phyloP scores from a whole-genome alignment of 768 basidiomycete genomes.

The Mycena filopes region DNA sequence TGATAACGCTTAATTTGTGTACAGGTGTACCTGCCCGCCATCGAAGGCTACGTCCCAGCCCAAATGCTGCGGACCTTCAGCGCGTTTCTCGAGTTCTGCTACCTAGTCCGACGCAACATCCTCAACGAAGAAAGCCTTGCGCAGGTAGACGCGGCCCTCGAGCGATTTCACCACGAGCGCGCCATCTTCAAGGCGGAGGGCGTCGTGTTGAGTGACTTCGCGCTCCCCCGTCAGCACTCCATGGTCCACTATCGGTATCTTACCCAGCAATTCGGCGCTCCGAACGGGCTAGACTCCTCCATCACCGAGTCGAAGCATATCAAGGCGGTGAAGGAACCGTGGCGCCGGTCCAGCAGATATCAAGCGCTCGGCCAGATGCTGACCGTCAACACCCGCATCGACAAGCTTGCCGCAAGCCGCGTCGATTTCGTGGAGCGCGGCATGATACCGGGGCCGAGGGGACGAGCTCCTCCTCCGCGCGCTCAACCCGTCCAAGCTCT shows the following conservation, averaged over 20 bases:
- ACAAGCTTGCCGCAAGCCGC: slow-evolving; percentile 37
- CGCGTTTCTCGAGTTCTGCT: too few relatives aligned
- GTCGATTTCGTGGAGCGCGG: slow-evolving; percentile 3
- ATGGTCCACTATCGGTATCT: slow-evolving; percentile 36
- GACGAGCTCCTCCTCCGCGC: slow-evolving; percentile 21
- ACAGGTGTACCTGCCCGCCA: slow-evolving; percentile 38
- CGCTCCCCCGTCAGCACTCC: slow-evolving; percentile 46
- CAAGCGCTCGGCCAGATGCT: slow-evolving; percentile 41
- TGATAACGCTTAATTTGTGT: neutral
- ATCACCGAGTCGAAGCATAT: too few relatives aligned
- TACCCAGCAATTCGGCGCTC: slow-evolving; percentile 37
- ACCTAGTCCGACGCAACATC: too few relatives aligned
- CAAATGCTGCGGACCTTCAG: slow-evolving; percentile 27
- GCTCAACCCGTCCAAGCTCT: slow-evolving; percentile 29
- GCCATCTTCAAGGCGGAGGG: too few relatives aligned
- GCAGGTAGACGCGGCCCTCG: too few relatives aligned
- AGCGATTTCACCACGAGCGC: too few relatives aligned
- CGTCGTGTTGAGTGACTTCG: slow-evolving; percentile 24
- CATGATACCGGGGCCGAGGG: slow-evolving; percentile 14
- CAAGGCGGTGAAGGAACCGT: slow-evolving; percentile 40
- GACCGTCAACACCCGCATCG: slow-evolving; percentile 39
- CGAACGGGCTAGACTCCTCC: slow-evolving; percentile 33
- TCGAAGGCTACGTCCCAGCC: slow-evolving; percentile 33
- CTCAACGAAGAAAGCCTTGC: too few relatives aligned
- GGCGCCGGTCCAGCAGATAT: neutral